Evolutionary conservation across 176 grass and related monocot species (phyloP), one percentile per base, ranked within the genome.

Genomic region (Guadua angustifolia): DNA sequence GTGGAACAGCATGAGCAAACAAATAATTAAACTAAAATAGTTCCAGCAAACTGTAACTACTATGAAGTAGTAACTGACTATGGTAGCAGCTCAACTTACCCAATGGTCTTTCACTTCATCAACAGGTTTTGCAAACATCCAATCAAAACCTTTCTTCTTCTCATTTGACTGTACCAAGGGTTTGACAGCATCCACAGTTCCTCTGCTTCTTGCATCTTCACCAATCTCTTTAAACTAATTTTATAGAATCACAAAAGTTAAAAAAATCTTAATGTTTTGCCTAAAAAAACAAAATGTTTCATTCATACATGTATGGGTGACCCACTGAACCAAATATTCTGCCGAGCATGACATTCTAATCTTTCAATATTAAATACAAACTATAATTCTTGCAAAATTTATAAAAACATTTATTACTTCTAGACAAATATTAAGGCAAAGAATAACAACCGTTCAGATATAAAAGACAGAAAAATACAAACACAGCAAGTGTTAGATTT

Each of bases 51-150:
- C 42, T 79, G 62, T 62, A 55, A 67, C 13, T 62, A 73, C 56
- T 13, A 56, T 71, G 55, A 77, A 73, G 45, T 16, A 57, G 25
- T 74, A 78, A 66, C 59, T 84, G 12, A 59, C 55, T 53, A 81
- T 24, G 49, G 29, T 18, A 77, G 83, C 42, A 78, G 50, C 39
- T 77, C 58, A 80, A 77, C 82, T 87, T 91, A 98, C 96, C 93
- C 96, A 99, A 69, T 99, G 93, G 50, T 99, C 93, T 90, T 99
- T 99, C 71, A 95, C 96, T 88, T 99, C 96, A 69, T 94, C 94
- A 81, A 85, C 87, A 82, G 90, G 89, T 78, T 95, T 99, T 25
- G 92, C 86, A 78, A 99, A 83, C 91, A 95, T 94, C 96, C 96
- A 99, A 87, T 99, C 96, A 83, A 99, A 92, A 71, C 96, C 96